A percentile compares a stretch with the other conserved stretches of the same genome.
These are phyloP conservation scores for Podila verticillata DNA, from an alignment of 192 early-diverging fungal genomes.

Conservation along the genomic window DNA sequence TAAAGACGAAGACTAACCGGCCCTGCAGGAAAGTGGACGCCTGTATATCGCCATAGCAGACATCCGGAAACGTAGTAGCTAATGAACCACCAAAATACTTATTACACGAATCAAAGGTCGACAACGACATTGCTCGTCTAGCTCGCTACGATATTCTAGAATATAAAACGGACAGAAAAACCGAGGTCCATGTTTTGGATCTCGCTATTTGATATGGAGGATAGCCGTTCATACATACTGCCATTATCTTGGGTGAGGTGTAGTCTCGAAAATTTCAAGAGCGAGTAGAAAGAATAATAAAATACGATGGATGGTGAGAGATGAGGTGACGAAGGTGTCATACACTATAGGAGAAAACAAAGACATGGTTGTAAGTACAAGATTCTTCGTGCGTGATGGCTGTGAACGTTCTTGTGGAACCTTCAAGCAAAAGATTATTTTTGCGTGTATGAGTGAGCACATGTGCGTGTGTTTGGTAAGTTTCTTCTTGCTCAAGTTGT, in stretches of 20 bases:
- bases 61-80: neutral
- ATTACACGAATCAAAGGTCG: no score
- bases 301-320: conserved; percentile 4
- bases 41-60: neutral
- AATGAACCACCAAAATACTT: no score
- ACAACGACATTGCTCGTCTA: no score
- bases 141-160: no score
- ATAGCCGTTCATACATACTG: no score
- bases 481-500: no score
- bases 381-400: neutral
- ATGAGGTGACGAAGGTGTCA: conserved; percentile 8
- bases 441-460: no score
- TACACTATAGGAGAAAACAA: neutral
- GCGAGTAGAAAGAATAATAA: neutral
- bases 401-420: neutral
- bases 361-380: neutral
- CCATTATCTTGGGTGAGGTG: neutral
- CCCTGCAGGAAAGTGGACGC: neutral
- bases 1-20: neutral
- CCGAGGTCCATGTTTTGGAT: no score
- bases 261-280: neutral
- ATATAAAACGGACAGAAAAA: no score
- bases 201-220: no score
- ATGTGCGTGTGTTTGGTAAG: no score
- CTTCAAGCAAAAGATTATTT: neutral